A percentile compares a stretch with the other conserved stretches of the same genome.
These are phyloP conservation scores for Capronia epimyces DNA, from an alignment of 2,329 filamentous ascomycete species.

Conservation along the genomic window DNA sequence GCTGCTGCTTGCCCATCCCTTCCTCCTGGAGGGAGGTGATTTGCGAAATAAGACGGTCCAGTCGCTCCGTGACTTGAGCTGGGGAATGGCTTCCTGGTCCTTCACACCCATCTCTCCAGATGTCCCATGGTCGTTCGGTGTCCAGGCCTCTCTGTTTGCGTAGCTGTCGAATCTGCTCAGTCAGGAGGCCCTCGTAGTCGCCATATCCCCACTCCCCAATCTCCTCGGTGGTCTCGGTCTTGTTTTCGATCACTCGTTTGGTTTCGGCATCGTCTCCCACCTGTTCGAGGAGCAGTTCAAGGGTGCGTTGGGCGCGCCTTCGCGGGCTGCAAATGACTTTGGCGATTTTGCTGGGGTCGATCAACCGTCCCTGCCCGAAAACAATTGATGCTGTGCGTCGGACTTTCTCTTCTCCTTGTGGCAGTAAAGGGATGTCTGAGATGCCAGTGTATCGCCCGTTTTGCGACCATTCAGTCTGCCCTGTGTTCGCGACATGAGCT, in stretches of 20 bases:
- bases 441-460: constrained; percentile 45
- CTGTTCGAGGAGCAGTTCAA: constrained; percentile 36
- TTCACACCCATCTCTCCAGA: constrained; percentile 56
- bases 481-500: constrained; percentile 22
- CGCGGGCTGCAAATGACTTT: constrained; percentile 50
- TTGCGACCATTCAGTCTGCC: constrained; percentile 47
- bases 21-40: constrained; percentile 39
- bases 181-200: constrained; percentile 55
- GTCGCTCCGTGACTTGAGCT: constrained; percentile 37
- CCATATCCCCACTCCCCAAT: constrained; percentile 61
- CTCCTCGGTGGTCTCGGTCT: constrained; percentile 38
- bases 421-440: constrained; percentile 43
- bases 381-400: constrained; percentile 41
- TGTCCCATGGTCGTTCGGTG: constrained; percentile 48
- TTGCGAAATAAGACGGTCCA: constrained; percentile 41
- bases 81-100: constrained; percentile 37
- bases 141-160: constrained; percentile 48
- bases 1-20: constrained; percentile 12
- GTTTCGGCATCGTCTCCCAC: neutral
- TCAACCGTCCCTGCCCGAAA: constrained; percentile 48
- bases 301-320: constrained; percentile 46
- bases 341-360: constrained; percentile 47
- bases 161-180: constrained; percentile 45
- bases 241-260: constrained; percentile 23
- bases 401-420: constrained; percentile 43